phyloP scores from a whole-genome alignment of 1,139 yeast species.

The Candida smagusa region DNA sequence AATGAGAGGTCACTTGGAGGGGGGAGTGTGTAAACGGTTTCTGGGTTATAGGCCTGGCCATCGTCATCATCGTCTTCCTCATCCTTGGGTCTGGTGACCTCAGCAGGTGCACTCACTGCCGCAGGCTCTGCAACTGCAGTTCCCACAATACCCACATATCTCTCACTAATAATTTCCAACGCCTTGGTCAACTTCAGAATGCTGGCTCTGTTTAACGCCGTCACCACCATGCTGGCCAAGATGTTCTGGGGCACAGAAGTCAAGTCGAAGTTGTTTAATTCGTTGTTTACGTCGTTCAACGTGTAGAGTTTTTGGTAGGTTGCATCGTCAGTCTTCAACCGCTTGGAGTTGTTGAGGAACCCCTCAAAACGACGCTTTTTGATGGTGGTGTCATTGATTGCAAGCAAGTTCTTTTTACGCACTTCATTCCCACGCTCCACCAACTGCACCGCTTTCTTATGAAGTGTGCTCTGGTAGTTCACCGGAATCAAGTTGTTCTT shows the following conservation, averaged over 20 bases:
- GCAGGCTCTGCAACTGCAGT: conserved; percentile 4
- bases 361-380: conserved; percentile 41
- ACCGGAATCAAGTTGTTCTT: conserved; percentile 34
- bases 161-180: conserved; percentile 60
- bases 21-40: conserved; percentile 54
- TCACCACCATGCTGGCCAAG: conserved; percentile 61
- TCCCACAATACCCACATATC: conserved; percentile 42
- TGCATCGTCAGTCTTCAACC: conserved; percentile 25
- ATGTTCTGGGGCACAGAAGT: conserved; percentile 63
- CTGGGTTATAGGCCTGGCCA: conserved; percentile 35
- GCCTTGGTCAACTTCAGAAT: conserved; percentile 60
- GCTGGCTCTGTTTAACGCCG: conserved; percentile 57
- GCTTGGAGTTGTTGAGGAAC: conserved; percentile 23
- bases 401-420: conserved; percentile 38
- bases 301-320: conserved; percentile 47
- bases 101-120: conserved; percentile 2
- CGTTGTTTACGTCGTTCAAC: conserved; percentile 59
- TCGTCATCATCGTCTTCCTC: conserved; percentile 35
- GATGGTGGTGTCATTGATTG: conserved; percentile 28
- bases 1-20: conserved; percentile 49
- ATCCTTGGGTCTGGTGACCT: conserved; percentile 8
- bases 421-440: conserved; percentile 41
- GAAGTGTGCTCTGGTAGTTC: conserved; percentile 27
- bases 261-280: conserved; percentile 65
- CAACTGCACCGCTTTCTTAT: conserved; percentile 27